Evolutionary conservation across 768 basidiomycete species (phyloP).

Genomic region (Tricholomella constricta): DNA sequence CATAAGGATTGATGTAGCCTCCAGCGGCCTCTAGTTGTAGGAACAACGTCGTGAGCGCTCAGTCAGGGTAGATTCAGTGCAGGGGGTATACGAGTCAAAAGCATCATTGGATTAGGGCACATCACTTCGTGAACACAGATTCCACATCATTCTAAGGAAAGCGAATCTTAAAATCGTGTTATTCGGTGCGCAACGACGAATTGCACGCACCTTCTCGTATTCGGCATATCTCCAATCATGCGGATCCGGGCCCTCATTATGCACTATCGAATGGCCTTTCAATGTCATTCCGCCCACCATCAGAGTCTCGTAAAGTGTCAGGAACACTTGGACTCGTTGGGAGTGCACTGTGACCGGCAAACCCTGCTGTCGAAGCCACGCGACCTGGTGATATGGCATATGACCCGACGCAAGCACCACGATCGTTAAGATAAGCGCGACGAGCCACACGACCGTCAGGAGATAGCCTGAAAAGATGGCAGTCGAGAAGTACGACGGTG

Average conservation of each 20-base stretch:
- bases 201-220: slow-evolving; percentile 9
- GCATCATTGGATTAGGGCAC: slow-evolving; percentile 1
- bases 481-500: slow-evolving; percentile 36
- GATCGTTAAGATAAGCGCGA: slow-evolving; percentile 30
- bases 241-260: slow-evolving; percentile 31
- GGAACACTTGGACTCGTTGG: slow-evolving; percentile 31
- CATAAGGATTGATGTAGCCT: background rate
- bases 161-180: background rate
- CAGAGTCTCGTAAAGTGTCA: slow-evolving; percentile 27
- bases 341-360: slow-evolving; percentile 29
- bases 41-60: background rate
- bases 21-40: background rate
- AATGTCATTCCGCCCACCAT: slow-evolving; percentile 27
- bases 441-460: slow-evolving; percentile 31
- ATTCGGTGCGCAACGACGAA: background rate
- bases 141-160: slow-evolving; percentile 10
- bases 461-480: slow-evolving; percentile 31
- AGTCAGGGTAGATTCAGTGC: background rate
- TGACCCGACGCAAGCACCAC: slow-evolving; percentile 23
- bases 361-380: slow-evolving; percentile 24
- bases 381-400: slow-evolving; percentile 17
- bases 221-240: slow-evolving; percentile 29
- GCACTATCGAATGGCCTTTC: slow-evolving; percentile 30
- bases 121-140: slow-evolving; percentile 4
- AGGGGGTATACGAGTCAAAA: background rate